Conservation (phyloP, 2,329 filamentous ascomycete genomes). For the Diplodia corticola region DNA sequence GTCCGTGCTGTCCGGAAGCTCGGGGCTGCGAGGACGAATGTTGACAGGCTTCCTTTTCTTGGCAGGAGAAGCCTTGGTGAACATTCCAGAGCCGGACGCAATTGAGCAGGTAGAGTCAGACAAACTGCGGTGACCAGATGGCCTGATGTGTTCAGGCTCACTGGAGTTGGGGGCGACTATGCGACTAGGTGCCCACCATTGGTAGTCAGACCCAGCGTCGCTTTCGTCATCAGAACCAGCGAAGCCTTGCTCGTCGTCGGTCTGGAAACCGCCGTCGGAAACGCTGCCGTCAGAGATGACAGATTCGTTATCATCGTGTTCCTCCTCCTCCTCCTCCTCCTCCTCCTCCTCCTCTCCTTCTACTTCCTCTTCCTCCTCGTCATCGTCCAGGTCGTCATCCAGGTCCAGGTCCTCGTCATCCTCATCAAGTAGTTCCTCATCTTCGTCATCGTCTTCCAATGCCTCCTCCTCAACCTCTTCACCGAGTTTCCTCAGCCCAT, state of each 20-base stretch:
- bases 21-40: constrained; percentile 69
- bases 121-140: constrained; percentile 46
- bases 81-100: constrained; percentile 27
- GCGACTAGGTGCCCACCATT: constrained; percentile 61
- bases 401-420: constrained; percentile 63
- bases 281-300: constrained; percentile 36
- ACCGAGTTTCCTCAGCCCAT: constrained; percentile 78
- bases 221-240: constrained; percentile 69
- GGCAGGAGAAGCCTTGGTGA: constrained; percentile 34
- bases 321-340: constrained; percentile 52
- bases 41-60: constrained; percentile 54
- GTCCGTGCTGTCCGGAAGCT: constrained; percentile 94
- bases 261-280: constrained; percentile 72
- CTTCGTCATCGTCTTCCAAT: constrained; percentile 66
- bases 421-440: constrained; percentile 61
- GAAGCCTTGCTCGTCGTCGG: constrained; percentile 74
- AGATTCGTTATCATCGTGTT: constrained; percentile 41
- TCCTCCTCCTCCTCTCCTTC: constrained; percentile 36
- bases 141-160: constrained; percentile 52
- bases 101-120: constrained; percentile 56
- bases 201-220: constrained; percentile 63
- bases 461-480: constrained; percentile 92
- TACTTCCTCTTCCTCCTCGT: constrained; percentile 36
- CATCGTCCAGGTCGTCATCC: constrained; percentile 34
- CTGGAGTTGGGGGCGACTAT: constrained; percentile 57